Conservation (phyloP, 1,284 basidiomycete genomes). For the Exobasidium cylindrosporum region DNA sequence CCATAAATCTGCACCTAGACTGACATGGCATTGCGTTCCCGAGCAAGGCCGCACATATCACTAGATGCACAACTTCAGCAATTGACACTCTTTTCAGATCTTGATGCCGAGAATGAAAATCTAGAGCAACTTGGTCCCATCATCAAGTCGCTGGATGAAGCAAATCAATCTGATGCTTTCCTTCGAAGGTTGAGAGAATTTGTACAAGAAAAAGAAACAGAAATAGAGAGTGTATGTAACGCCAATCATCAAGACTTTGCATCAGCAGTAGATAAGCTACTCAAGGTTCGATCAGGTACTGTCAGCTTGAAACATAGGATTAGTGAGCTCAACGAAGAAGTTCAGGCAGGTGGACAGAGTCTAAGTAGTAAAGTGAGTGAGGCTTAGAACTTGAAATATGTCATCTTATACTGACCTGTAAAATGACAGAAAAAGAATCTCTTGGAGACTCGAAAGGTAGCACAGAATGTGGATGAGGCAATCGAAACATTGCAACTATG, state of each 20-base stretch:
- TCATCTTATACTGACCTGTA: too few relatives aligned
- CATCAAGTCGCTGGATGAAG: constrained; percentile 69
- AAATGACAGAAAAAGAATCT: constrained; percentile 37
- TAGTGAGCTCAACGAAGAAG: constrained; percentile 63
- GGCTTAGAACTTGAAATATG: too few relatives aligned
- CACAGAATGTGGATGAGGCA: constrained; percentile 88
- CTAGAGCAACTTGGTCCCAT: constrained; percentile 55
- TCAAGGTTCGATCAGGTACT: constrained; percentile 78
- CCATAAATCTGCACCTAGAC: too few relatives aligned
- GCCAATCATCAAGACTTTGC: constrained; percentile 97
- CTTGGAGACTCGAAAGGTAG: constrained; percentile 85
- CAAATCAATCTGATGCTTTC: constrained; percentile 84
- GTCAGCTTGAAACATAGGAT: constrained; percentile 61
- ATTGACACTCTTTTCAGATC: constrained; percentile 51
- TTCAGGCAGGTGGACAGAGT: constrained; percentile 55
- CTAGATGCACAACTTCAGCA: constrained; percentile 53
- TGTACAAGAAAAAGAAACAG: constrained; percentile 86
- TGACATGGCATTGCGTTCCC: constrained; percentile 11
- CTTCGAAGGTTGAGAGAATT: constrained; percentile 79
- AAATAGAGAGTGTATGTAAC: constrained; percentile 92
- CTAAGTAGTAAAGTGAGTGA: constrained; percentile 28
- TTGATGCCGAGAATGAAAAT: constrained; percentile 49
- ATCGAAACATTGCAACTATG: constrained; percentile 92
- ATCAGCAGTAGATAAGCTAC: constrained; percentile 86
- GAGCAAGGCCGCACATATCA: constrained; percentile 39